Evolutionary conservation across 2,329 filamentous ascomycete species (phyloP).

Genomic region (Xylaria sp.): DNA sequence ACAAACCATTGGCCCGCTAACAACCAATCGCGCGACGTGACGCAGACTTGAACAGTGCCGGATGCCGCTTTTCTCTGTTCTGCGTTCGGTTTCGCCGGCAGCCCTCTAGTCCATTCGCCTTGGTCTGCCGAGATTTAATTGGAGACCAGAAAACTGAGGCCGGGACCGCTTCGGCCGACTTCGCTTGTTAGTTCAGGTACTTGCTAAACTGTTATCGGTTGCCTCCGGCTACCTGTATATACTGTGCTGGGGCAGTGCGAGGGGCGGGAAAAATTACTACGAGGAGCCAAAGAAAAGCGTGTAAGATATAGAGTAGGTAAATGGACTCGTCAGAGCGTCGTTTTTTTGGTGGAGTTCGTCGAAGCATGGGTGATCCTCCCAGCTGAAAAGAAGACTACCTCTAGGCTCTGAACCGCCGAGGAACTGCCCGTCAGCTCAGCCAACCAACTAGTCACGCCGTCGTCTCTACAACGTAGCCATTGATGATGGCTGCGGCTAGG

Average conservation of each 20-base stretch:
- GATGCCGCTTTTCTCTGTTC: conserved; percentile 1
- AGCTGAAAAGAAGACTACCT: conserved; percentile 41
- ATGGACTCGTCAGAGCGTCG: neutral
- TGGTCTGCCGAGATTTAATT: conserved; percentile 5
- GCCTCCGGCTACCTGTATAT: conserved; percentile 19
- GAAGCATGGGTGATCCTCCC: conserved; percentile 29
- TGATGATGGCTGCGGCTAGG: neutral
- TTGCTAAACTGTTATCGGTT: conserved; percentile 24
- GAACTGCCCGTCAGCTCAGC: conserved; percentile 38
- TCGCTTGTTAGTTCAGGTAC: conserved; percentile 3
- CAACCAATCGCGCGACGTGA: conserved; percentile 6
- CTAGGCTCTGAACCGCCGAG: conserved; percentile 39
- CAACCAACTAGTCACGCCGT: conserved; percentile 37
- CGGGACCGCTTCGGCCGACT: conserved; percentile 12
- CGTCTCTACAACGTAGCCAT: conserved; percentile 1
- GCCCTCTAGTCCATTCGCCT: neutral
- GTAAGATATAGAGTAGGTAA: conserved; percentile 9
- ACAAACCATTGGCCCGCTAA: conserved; percentile 14
- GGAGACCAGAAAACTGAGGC: conserved; percentile 1
- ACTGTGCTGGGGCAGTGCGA: conserved; percentile 1
- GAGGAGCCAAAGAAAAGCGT: conserved; percentile 1
- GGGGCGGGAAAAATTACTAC: neutral
- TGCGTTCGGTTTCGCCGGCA: conserved; percentile 33
- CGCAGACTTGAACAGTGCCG: neutral
- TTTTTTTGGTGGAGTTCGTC: conserved; percentile 12